Base-by-base conservation (phyloP, 371 early-diverging fungal genomes). In the Blastocladiella emersonii region DNA sequence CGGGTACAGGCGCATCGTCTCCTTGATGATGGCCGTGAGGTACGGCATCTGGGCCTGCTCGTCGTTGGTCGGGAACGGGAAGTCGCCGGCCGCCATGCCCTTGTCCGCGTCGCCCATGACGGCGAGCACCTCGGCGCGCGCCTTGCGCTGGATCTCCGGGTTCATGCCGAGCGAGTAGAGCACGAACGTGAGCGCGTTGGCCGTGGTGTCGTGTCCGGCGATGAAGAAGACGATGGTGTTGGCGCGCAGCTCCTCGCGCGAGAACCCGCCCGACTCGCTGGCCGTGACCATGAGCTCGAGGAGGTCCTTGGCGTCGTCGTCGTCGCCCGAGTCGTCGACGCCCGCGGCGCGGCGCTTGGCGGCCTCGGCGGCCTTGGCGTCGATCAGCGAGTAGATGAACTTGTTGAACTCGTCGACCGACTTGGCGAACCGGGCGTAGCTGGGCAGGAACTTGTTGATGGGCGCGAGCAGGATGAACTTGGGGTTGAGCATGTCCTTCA, bases 201-300 rank as follows among this genome's bases (percentile, higher is more conserved):
- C 60, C 15, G 60, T 59, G 13, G 60, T 59, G 44, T 59, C 60
- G 36, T 59, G 60, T 8, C 60, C 60, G 41, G 60, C 60, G 25
- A 59, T 41, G 30, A 59, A 59, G n/a, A 59, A 59, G 30, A 59
- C 19, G 27, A 59, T 44, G 36, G 19, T 2, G 23, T 59, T 59
- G 27, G 43, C 10, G 0, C 60, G 41, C 30, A 59, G 19, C 1
- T 59, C 60, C 15, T 39, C 27, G 15, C 60, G 5, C 13, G 60
- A 27, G 43, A 59, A 59, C 17, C 13, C 15, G 2, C 27, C 27
- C 15, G 34, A 1, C 23, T 57, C n/a, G 0, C 8, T 1, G 10
- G 12, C 45, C 5, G 39, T 7, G 39, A 44, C 23, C 60, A 35
- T 59, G 44, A 32, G 34, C 23, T 59, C 60, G 15, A 59, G 44